phyloP scores from a whole-genome alignment of 2,329 filamentous ascomycete species.

The Xylaria sp. region DNA sequence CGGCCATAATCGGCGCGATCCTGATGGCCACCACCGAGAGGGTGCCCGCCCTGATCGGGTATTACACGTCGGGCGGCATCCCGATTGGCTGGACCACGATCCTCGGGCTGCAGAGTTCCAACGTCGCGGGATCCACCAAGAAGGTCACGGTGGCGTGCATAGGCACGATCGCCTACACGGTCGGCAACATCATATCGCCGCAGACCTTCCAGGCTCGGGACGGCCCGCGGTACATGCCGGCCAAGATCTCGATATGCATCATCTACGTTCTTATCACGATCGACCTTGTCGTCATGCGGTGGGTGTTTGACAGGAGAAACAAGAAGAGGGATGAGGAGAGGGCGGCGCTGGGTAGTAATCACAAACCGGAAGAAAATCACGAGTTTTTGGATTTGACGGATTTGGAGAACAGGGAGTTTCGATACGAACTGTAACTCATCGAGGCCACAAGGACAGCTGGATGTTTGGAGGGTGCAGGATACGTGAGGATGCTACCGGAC shows the following conservation, averaged over 20 bases:
- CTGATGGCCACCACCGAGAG: constrained; percentile 44
- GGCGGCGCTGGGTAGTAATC: constrained; percentile 26
- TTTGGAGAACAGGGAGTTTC: constrained; percentile 32
- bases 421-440: constrained; percentile 24
- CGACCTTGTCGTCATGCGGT: constrained; percentile 37
- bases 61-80: constrained; percentile 42
- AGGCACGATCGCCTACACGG: constrained; percentile 40
- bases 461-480: no score
- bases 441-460: no score
- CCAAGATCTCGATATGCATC: constrained; percentile 27
- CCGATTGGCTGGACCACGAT: constrained; percentile 44
- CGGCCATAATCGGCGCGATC: constrained; percentile 41
- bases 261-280: constrained; percentile 35
- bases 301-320: constrained; percentile 35
- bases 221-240: constrained; percentile 31
- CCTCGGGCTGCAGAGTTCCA: constrained; percentile 41
- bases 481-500: no score
- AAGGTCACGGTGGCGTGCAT: constrained; percentile 41
- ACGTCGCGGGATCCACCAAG: constrained; percentile 41
- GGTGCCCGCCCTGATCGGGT: constrained; percentile 40
- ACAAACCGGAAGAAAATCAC: constrained; percentile 36
- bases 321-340: constrained; percentile 33
- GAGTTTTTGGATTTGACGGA: constrained; percentile 37
- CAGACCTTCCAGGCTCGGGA: constrained; percentile 45
- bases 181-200: constrained; percentile 47